Evolutionary conservation across 2,329 filamentous ascomycete genomes (phyloP).

Genomic region (Trichoderma polysporum): DNA sequence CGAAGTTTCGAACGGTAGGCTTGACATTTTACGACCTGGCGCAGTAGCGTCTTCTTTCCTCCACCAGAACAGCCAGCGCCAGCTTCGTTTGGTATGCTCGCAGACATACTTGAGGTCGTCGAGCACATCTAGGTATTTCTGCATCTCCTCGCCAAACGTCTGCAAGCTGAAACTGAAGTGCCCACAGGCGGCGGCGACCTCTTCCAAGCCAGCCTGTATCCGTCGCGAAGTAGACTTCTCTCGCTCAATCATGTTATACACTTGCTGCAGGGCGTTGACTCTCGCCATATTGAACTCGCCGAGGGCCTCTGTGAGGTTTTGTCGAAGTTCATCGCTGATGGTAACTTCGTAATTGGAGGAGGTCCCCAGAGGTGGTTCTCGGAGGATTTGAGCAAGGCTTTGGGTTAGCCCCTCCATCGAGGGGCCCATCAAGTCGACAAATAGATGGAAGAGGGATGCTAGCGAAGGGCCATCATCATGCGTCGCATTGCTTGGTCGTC

Average conservation of each 20-base stretch:
- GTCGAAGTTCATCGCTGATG: slow-evolving; percentile 69
- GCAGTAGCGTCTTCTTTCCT: slow-evolving; percentile 10
- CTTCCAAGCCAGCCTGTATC: slow-evolving; percentile 82
- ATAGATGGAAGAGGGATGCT: slow-evolving; percentile 75
- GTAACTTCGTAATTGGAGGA: slow-evolving; percentile 46
- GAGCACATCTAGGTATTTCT: slow-evolving; percentile 72
- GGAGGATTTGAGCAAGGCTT: slow-evolving; percentile 77
- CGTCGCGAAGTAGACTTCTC: slow-evolving; percentile 62
- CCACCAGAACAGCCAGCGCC: slow-evolving; percentile 83
- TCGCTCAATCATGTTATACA: slow-evolving; percentile 74
- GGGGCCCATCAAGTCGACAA: slow-evolving; percentile 80
- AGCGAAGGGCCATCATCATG: slow-evolving; percentile 50
- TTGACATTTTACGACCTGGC: slow-evolving; percentile 18
- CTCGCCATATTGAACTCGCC: slow-evolving; percentile 70
- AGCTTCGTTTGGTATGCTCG: slow-evolving; percentile 61
- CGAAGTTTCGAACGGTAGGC: slow-evolving; percentile 25
- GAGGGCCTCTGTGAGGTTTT: slow-evolving; percentile 72
- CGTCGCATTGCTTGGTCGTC: background rate
- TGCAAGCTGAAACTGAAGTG: slow-evolving; percentile 88
- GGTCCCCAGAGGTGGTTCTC: slow-evolving; percentile 70
- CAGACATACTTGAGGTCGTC: slow-evolving; percentile 74
- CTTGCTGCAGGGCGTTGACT: slow-evolving; percentile 66
- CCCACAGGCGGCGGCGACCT: slow-evolving; percentile 87
- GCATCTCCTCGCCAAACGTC: slow-evolving; percentile 83
- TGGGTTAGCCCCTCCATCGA: slow-evolving; percentile 88